These are phyloP conservation scores for Trichophyton simii DNA, from an alignment of 2,329 filamentous ascomycete species.

Conservation along the genomic window DNA sequence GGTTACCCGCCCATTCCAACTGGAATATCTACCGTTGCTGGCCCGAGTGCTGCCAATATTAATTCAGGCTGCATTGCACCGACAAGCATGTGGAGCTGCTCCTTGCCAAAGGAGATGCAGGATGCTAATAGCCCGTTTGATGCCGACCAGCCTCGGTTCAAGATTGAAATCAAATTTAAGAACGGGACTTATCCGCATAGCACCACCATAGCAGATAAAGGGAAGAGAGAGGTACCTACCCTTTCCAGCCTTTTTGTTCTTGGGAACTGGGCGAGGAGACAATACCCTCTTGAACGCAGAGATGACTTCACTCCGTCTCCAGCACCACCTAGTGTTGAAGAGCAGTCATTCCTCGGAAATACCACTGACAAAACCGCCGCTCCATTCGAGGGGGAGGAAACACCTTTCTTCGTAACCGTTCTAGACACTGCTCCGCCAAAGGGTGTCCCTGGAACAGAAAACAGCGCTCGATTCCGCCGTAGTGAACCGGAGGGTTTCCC, in stretches of 20 bases:
- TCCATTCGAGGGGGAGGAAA: constrained; percentile 68
- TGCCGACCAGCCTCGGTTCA: constrained; percentile 61
- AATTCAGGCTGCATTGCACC: constrained; percentile 59
- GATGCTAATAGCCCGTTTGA: constrained; percentile 49
- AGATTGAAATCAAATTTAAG: constrained; percentile 57
- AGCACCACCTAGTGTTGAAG: constrained; percentile 42
- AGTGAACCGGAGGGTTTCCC: constrained; percentile 20
- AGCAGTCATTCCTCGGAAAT: constrained; percentile 72
- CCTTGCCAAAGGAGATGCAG: constrained; percentile 66
- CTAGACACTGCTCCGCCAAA: constrained; percentile 33
- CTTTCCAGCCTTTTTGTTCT: not conserved
- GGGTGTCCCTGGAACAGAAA: constrained; percentile 11
- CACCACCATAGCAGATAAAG: constrained; percentile 42
- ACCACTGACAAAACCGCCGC: constrained; percentile 63
- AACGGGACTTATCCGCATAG: constrained; percentile 47
- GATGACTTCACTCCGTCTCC: constrained; percentile 34
- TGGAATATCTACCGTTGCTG: constrained; percentile 65
- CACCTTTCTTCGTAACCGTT: constrained; percentile 77
- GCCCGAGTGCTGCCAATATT: constrained; percentile 53
- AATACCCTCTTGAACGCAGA: constrained; percentile 12
- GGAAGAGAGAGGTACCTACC: not conserved
- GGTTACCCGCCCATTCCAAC: constrained; percentile 78
- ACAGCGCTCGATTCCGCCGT: constrained; percentile 18
- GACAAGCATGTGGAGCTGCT: constrained; percentile 72
- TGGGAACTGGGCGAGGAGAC: not conserved